Evolutionary conservation across 2,329 filamentous ascomycete genomes (phyloP).

Genomic region (Fusarium caatingaense): DNA sequence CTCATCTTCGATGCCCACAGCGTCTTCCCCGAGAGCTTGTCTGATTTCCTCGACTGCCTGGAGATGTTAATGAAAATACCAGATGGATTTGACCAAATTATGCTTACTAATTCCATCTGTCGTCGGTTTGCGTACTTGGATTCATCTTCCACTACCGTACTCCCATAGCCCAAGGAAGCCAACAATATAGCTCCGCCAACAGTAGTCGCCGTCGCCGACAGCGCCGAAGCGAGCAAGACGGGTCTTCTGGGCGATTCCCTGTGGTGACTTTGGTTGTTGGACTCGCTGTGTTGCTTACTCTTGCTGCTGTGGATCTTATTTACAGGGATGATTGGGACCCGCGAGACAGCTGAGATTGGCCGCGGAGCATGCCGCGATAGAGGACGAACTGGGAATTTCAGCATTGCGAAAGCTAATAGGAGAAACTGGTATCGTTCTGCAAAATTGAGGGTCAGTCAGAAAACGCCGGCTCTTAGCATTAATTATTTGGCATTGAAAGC

Average conservation of each 20-base stretch:
- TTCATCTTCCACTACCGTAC: fast-evolving
- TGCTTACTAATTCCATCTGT: background rate
- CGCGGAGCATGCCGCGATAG: background rate
- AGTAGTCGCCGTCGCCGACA: background rate
- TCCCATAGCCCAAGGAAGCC: background rate
- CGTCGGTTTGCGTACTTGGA: background rate
- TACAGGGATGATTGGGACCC: background rate
- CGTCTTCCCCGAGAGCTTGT: constrained; percentile 58
- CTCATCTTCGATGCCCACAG: constrained; percentile 71
- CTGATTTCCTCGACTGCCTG: constrained; percentile 68
- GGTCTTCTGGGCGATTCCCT: background rate
- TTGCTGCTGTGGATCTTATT: background rate
- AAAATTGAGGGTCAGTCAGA: background rate
- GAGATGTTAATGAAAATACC: fast-evolving
- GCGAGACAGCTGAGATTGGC: background rate
- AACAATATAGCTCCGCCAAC: background rate
- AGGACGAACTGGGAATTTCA: background rate
- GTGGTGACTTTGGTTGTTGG: fast-evolving
- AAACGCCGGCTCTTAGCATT: background rate
- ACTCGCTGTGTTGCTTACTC: fast-evolving
- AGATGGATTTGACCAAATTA: fast-evolving
- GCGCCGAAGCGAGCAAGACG: background rate
- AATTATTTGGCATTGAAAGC: background rate
- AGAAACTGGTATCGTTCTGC: background rate
- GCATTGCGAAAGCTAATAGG: background rate